These are phyloP conservation scores for Fusarium solani-melongenae DNA, from an alignment of 2,329 filamentous ascomycete genomes.

Conservation along the genomic window DNA sequence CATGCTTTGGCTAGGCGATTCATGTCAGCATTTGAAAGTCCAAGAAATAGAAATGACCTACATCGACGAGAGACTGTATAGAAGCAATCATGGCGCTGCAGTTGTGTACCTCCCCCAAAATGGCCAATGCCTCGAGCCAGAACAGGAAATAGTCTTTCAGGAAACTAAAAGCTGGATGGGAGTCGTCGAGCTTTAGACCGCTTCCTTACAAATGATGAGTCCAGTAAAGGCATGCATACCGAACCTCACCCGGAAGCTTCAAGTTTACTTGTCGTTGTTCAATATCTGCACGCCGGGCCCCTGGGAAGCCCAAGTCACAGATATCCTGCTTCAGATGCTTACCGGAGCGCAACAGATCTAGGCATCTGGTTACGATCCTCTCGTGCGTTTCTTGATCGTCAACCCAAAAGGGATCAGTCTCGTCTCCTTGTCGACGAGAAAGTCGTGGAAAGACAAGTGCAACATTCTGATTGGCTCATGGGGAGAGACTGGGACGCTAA, in stretches of 20 bases:
- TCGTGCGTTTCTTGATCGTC: conserved; percentile 49
- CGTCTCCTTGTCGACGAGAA: conserved; percentile 48
- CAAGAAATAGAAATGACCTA: neutral
- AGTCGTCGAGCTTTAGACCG: neutral
- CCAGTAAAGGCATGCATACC: conserved; percentile 57
- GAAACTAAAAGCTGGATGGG: neutral
- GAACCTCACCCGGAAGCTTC: conserved; percentile 37
- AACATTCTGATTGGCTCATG: conserved; percentile 7
- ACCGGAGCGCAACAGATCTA: neutral
- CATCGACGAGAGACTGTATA: neutral
- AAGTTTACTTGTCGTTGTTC: neutral
- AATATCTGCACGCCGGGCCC: neutral
- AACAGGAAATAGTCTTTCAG: neutral
- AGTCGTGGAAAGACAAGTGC: conserved; percentile 51
- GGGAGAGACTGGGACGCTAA: neutral
- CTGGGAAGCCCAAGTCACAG: neutral
- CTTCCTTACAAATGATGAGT: neutral
- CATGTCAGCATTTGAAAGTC: neutral
- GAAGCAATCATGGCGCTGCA: neutral
- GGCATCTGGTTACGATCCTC: conserved; percentile 39
- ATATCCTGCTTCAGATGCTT: neutral
- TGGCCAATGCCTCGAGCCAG: neutral
- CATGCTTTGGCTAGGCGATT: neutral
- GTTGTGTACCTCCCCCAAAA: neutral
- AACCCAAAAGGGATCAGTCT: conserved; percentile 50